These are phyloP conservation scores for Thermochaetoides dissita DNA, from an alignment of 2,329 filamentous ascomycete species.

Conservation along the genomic window DNA sequence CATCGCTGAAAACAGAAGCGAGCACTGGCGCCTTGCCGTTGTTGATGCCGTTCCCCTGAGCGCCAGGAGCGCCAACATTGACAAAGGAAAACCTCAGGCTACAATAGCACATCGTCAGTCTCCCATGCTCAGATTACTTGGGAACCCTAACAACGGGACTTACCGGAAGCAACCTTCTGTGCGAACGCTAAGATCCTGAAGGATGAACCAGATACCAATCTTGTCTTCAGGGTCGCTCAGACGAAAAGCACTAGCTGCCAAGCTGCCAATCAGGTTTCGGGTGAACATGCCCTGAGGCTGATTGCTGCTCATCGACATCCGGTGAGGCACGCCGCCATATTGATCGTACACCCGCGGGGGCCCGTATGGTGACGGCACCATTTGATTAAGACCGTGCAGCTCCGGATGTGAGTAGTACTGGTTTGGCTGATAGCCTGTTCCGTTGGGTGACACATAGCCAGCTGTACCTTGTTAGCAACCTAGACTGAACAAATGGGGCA, in stretches of 20 bases:
- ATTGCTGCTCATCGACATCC: conserved; percentile 26
- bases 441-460: conserved; percentile 13
- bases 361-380: conserved; percentile 10
- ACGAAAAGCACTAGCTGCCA: conserved; percentile 76
- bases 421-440: conserved; percentile 10
- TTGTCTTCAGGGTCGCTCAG: conserved; percentile 67
- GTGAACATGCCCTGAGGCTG: conserved; percentile 77
- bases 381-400: conserved; percentile 9
- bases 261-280: conserved; percentile 81
- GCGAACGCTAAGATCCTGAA: conserved; percentile 87
- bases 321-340: conserved; percentile 13
- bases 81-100: conserved; percentile 63
- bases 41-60: conserved; percentile 40
- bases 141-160: conserved; percentile 14
- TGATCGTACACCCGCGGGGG: conserved; percentile 14
- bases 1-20: conserved; percentile 72
- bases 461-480: background rate
- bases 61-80: conserved; percentile 52
- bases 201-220: conserved; percentile 88
- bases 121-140: background rate
- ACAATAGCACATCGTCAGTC: background rate
- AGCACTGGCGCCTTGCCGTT: conserved; percentile 67
- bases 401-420: conserved; percentile 13
- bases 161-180: conserved; percentile 87
- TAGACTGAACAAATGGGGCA: background rate